Evolutionary conservation across 352 stramenopile genomes (phyloP).

Genomic region (Peronospora belbahrii): DNA sequence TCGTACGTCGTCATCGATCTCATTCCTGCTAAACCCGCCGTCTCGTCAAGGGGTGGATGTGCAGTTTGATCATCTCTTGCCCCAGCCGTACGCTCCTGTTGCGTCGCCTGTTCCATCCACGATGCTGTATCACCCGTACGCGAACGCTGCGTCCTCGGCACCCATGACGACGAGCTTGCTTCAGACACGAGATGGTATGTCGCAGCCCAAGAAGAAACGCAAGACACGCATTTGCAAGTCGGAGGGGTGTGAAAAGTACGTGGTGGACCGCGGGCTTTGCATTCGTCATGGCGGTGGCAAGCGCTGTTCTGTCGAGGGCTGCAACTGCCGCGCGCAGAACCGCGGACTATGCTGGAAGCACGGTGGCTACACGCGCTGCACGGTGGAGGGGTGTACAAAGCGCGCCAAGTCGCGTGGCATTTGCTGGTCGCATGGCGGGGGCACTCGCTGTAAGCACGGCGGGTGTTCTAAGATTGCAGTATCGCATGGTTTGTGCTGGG

Average conservation of each 20-base stretch:
- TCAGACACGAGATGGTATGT: constrained; percentile 6
- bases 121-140: constrained; percentile 24
- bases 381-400: constrained; percentile 42
- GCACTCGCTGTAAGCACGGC: constrained; percentile 49
- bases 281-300: constrained; percentile 45
- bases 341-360: constrained; percentile 36
- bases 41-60: constrained; percentile 1
- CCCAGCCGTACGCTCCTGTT: constrained; percentile 5
- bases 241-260: constrained; percentile 43
- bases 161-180: constrained; percentile 7
- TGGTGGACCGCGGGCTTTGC: constrained; percentile 48
- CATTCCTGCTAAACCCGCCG: constrained; percentile 29
- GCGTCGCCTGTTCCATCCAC: constrained; percentile 5
- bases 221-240: constrained; percentile 47
- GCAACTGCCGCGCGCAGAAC: constrained; percentile 47
- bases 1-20: constrained; percentile 23
- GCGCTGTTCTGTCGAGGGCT: constrained; percentile 40
- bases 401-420: constrained; percentile 71
- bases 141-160: constrained; percentile 6
- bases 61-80: constrained; percentile 4
- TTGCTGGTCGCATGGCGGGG: constrained; percentile 80
- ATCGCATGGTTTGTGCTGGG: constrained; percentile 44
- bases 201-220: constrained; percentile 29
- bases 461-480: constrained; percentile 51
- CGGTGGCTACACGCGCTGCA: constrained; percentile 44